These are phyloP conservation scores for Cadophora gregata DNA, from an alignment of 2,329 filamentous ascomycete genomes.

Conservation along the genomic window DNA sequence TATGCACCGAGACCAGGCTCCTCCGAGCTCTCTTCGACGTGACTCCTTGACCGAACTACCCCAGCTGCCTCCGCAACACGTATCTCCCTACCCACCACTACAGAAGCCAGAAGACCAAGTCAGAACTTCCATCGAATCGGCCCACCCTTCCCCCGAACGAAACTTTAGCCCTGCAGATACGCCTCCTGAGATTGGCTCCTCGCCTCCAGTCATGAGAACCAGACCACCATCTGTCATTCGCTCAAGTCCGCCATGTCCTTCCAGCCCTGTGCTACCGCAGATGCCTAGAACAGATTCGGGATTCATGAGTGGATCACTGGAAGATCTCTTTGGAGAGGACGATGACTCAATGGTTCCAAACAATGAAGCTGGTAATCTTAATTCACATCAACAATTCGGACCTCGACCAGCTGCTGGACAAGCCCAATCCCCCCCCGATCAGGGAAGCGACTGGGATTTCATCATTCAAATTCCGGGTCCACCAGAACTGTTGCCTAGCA, in stretches of 20 bases:
- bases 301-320: conserved; percentile 79
- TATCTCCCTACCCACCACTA: conserved; percentile 49
- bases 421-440: conserved; percentile 9
- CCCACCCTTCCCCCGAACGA: conserved; percentile 55
- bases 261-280: conserved; percentile 64
- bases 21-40: conserved; percentile 61
- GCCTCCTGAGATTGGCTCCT: conserved; percentile 85
- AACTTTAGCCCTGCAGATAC: conserved; percentile 64
- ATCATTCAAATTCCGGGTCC: conserved; percentile 48
- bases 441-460: conserved; percentile 38
- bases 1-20: conserved; percentile 32
- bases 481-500: conserved; percentile 49
- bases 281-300: conserved; percentile 72
- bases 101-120: conserved; percentile 44
- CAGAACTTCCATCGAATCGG: conserved; percentile 49
- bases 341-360: conserved; percentile 45
- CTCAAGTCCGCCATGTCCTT: conserved; percentile 80
- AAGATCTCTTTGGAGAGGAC: conserved; percentile 65
- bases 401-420: conserved; percentile 28
- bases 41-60: conserved; percentile 62
- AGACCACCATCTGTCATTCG: conserved; percentile 60
- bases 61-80: conserved; percentile 42
- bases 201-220: conserved; percentile 78
- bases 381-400: conserved; percentile 40
- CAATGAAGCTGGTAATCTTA: conserved; percentile 46